These are phyloP conservation scores for Penicillium freii DNA, from an alignment of 2,329 filamentous ascomycete genomes.

Conservation along the genomic window DNA sequence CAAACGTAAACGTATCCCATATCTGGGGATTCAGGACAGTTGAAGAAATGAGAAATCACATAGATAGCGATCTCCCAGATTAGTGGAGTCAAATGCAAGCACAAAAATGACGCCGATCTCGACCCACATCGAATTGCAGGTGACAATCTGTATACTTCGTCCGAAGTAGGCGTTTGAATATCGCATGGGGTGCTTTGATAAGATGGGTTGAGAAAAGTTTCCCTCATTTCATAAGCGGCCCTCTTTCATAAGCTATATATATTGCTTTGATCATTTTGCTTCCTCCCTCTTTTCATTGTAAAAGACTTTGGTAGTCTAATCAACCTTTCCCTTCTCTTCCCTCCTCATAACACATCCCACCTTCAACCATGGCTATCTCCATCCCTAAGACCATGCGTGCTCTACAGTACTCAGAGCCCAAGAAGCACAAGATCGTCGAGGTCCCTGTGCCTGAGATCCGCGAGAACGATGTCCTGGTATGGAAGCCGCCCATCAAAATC, in stretches of 20 bases:
- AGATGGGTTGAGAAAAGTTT: background rate
- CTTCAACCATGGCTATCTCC: conserved; percentile 3
- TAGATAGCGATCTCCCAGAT: background rate
- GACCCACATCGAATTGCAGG: background rate
- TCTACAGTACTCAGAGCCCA: conserved; percentile 17
- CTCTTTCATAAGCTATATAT: conserved; percentile 1
- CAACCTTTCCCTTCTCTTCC: background rate
- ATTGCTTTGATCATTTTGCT: background rate
- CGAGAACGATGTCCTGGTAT: conserved; percentile 20
- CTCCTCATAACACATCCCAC: background rate
- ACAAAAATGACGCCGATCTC: background rate
- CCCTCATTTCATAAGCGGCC: background rate
- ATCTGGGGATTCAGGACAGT: no score
- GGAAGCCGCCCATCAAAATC: background rate
- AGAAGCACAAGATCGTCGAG: conserved; percentile 12
- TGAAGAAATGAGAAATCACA: background rate
- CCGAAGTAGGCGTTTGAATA: background rate
- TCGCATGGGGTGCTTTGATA: background rate
- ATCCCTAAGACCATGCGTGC: conserved; percentile 20
- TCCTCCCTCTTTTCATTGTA: background rate
- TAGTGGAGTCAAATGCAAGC: conserved; percentile 1
- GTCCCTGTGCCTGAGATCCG: conserved; percentile 16
- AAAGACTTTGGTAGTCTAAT: background rate
- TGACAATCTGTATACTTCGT: conserved; percentile 1
- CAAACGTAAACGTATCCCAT: background rate